Base-by-base conservation (phyloP, 2,329 filamentous ascomycete genomes). In the Rachicladosporium sp. region DNA sequence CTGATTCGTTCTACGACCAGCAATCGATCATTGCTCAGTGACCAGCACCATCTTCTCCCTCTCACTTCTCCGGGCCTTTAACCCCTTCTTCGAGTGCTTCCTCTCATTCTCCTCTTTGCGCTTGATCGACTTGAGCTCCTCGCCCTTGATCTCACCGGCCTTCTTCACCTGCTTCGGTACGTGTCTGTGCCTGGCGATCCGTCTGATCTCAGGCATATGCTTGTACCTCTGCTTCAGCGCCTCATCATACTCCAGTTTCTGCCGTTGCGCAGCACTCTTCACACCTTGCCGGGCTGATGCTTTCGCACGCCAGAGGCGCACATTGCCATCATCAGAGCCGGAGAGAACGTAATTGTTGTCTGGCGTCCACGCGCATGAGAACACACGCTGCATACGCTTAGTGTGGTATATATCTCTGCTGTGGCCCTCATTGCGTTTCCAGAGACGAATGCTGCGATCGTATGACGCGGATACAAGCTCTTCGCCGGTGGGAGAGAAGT, bases 381-480 rank as follows among this genome's bases (percentile, higher is more conserved):
- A 93, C 41, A 95, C 87, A 50, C 89, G 76, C 67, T 96, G 89
- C 89, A 95, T 95, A 47, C 91, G 79, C 65, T 95, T 93, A 11
- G 91, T 96, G 67, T 96, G 88, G 64, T 96, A 98, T 36, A 95
- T 78, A 56, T 98, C 91, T 51, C 88, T 74, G 10, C 83, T 88
- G 62, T 91, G 85, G 13, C 89, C 89, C 45, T 80, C 69, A 48
- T 80, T 75, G 41, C 83, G 74, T 57, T 77, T 77, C 83, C 87
- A 96, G 36, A 96, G 67, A 37, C 91, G 78, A 38, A 98, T 71
- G 4, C 86, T 94, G 45, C 87, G 78, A 57, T 93, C 85, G 64
- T 91, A 93, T 1, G 82, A 87, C 4, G 85, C 91, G 10, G 81
- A 85, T 12, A 96, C 86, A 34, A 98, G 74, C 59, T 95, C 88